Evolutionary conservation across 2,329 filamentous ascomycete genomes (phyloP), one percentile per base, ranked within the genome.

Genomic region (Neonectria hederae): DNA sequence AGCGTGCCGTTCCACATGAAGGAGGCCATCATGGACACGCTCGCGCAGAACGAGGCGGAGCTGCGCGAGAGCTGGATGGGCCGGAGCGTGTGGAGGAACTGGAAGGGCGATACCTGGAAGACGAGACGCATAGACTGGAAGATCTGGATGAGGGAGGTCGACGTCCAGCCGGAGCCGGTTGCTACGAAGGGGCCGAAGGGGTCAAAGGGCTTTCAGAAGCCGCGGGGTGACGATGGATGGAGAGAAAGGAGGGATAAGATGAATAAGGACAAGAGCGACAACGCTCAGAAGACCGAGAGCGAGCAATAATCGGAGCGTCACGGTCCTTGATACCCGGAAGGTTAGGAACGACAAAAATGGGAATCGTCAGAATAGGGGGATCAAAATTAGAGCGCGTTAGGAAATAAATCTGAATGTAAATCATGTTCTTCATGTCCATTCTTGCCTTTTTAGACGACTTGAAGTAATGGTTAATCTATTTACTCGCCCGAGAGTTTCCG

Each of bases 91-190:
- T 89, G 86, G 87, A 80, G 84, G 26, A 80, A 79, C 40, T 89
- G 86, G 86, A 84, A 83, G 74, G 86, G 86, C 13, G 86, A 89
- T 65, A 73, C 84, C 75, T 89, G 86, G 85, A 84, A 83, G 72
- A 83, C 83, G 52, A 78, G 83, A 45, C 76, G 82, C 53, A 75
- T 78, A 17, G 86, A 88, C 53, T 89, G 87, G 87, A 84, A 86
- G 65, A 72, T 78, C 3, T 88, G 86, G 84, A 83, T 83, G 64
- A 87, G 85, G 76, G 85, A 86, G 68, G 78, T 82, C 19, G 74
- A 75, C 43, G 69, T 67, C 21, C 63, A 61, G 9, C 57, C 71
- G 52, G 65, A 73, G 21, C 64, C 48, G n/a, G 58, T 67, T 32
- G 65, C 68, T 2, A 64, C 65, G 13, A 69, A 62, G 14, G 67